Base-by-base conservation (phyloP, 306 rosid species). In the Hylodesmum podocarpum region DNA sequence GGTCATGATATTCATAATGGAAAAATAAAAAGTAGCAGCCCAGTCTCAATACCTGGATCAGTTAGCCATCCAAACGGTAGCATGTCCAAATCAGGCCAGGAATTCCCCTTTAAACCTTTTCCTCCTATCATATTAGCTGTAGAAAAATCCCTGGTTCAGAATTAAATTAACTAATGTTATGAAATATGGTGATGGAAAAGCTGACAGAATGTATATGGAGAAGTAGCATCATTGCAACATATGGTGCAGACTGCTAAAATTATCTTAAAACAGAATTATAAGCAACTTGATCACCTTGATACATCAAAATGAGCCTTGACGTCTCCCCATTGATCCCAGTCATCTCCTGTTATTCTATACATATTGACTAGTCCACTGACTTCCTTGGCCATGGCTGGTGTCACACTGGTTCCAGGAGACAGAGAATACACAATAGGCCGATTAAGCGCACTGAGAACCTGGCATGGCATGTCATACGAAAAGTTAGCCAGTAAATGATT, bases 81-180 rank as follows among this genome's bases (percentile, higher is more conserved):
- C 99, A 92, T 95, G 82, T 95, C 99, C 88, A 92, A 78, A 86
- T 95, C 97, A 57, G 99, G 99, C 99, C 99, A 95, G n/a, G 99
- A 95, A 49, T 70, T 89, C 73, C 97, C 99, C 54, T 83, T 79
- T 82, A 95, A 75, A 69, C 97, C 96, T 21, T 83, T 70, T 73
- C 83, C 84, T 49, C 97, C 99, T 33, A 89, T 88, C 99, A 92
- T 81, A 63, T 86, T 73, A n/a, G 99, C 87, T 22, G 76, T 19
- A 72, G 97, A 40, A 25, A 95, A 86, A 36, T 92, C 94, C 92
- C 97, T 92, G 87, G 76, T 59, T 59, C 78, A 73, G 37, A 76
- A 70, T 72, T 50, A 66, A 76, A 70, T 6, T 54, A 71, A 70
- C 47, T 44, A 0, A 54, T 63, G 70, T 80, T 46, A 59, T 33